Evolutionary conservation across 495 filamentous ascomycete genomes (phyloP), one percentile per base, ranked within the genome.

Genomic region (Aspergillus indologenus): DNA sequence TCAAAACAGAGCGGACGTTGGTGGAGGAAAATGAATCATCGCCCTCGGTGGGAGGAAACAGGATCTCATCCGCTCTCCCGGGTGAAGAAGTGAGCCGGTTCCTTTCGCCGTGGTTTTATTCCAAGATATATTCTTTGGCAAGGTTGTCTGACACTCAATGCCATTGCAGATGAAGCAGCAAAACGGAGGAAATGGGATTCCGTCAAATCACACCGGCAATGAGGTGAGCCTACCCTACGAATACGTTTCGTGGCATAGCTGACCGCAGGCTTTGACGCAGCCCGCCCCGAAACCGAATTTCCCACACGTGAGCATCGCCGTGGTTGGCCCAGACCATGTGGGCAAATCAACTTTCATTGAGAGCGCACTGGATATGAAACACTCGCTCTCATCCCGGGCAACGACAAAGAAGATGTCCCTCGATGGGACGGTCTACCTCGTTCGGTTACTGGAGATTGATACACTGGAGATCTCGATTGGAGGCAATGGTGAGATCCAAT

Each of bases 301-400:
- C 45, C 74, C 76, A 21, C 68, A 87, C 67, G 84, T 96, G 66
- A 92, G 90, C 65, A 90, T 98, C 68, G 90, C 87, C 31, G 85
- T 98, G 22, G 83, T 96, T 64, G 94, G 94, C 54, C 82, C 84
- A 63, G 79, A 83, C 62, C 85, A 87, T 51, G 89, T 90, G 34
- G 93, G 93, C 63, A 97, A 98, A 75, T 91, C 90, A 50, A 89
- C 89, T 21, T 96, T 98, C 64, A 88, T 96, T 59, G 87, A 90
- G 66, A 84, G 82, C 54, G 89, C 90, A 12, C 75, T 94, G 64
- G 87, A 90, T 44, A 77, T 93, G 60, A 84, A 83, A 58, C 73
- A 74, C 40, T 71, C 82, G 1, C 80, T 88, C 3, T 72, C 72
- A 31, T 84, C 85, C 47, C 72, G 79, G 45, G 79, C 83, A 24